Base-by-base conservation (phyloP, 2,329 filamentous ascomycete species). In the Herpotrichia juniperi region DNA sequence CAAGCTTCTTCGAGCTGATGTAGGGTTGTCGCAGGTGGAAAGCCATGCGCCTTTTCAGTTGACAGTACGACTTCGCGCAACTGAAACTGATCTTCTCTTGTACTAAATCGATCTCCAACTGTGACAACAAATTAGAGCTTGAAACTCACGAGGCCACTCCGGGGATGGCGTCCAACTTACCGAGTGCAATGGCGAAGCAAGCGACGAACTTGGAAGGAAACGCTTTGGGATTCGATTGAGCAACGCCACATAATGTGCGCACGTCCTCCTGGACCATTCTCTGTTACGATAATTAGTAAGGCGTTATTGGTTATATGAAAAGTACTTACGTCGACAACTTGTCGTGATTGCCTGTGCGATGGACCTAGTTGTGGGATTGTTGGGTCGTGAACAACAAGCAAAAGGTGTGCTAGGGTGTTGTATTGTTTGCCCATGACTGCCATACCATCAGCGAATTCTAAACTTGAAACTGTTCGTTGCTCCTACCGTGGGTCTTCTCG, bases 121-220 rank as follows among this genome's bases (percentile, higher is more conserved):
- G 19, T 42, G n/a, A 31, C 21, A 19, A 14, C 1, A n/a, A 6
- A 24, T 42, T 37, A 61, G 53, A 42, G n/a, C n/a, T n/a, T n/a
- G n/a, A n/a, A n/a, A n/a, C n/a, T n/a, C n/a, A n/a, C n/a, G 8
- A 42, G 7, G 8, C 30, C 7, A 21, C 42, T 52, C 7, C 48
- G 16, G 21, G 31, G 48, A 22, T 44, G 16, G 16, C 31, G n/a
- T n/a, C 11, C 11, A 35, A 30, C 65, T 58, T 46, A 71, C 68
- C 66, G 14, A 71, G 56, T 16, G 69, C 64, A 35, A 74, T 71
- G 3, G 71, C 70, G 50, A 67, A 73, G 39, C 69, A 73, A 14
- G 71, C 71, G 7, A 73, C 67, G 26, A 73, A 70, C 19, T 68
- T 73, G 35, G 64, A 64, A 3, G 71, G 66, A n/a, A 69, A 72